Conservation (phyloP, 352 stramenopile species). For the Phytophthora citricola region DNA sequence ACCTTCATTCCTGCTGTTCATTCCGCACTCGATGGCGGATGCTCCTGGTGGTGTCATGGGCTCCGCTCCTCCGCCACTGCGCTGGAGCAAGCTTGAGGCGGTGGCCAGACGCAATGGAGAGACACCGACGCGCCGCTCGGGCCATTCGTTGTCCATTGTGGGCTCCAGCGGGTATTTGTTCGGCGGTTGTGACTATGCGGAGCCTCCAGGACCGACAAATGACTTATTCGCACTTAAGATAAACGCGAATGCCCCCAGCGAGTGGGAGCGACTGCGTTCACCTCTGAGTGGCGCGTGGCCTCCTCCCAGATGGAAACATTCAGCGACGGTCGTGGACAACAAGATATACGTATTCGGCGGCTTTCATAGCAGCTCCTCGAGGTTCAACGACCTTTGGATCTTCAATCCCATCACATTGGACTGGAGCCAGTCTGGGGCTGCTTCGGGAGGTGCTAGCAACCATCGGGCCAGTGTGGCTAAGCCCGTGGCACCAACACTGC, state of each 20-base stretch:
- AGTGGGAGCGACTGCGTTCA: constrained; percentile 77
- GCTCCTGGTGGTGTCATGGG: not conserved
- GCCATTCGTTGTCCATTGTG: constrained; percentile 93
- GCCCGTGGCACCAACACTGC: constrained; percentile 46
- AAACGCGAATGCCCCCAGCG: constrained; percentile 63
- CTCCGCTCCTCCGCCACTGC: constrained; percentile 35
- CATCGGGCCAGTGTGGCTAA: constrained; percentile 45
- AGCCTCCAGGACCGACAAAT: constrained; percentile 92
- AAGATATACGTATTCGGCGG: constrained; percentile 96
- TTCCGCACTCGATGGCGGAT: constrained; percentile 16
- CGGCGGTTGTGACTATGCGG: constrained; percentile 90
- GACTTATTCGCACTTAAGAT: constrained; percentile 95
- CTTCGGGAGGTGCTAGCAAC: not conserved
- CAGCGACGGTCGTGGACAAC: constrained; percentile 86
- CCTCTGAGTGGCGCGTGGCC: constrained; percentile 37
- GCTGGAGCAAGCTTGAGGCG: constrained; percentile 66
- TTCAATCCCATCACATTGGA: constrained; percentile 95
- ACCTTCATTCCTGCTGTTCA: constrained; percentile 22
- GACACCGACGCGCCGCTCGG: constrained; percentile 88
- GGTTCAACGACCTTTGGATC: constrained; percentile 97
- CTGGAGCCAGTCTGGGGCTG: constrained; percentile 76
- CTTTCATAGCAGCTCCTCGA: constrained; percentile 87
- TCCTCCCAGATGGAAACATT: constrained; percentile 90
- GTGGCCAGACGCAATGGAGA: constrained; percentile 79
- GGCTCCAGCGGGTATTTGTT: constrained; percentile 93